Evolutionary conservation across 768 basidiomycete species (phyloP).

Genomic region (Fomitopsis serialis): DNA sequence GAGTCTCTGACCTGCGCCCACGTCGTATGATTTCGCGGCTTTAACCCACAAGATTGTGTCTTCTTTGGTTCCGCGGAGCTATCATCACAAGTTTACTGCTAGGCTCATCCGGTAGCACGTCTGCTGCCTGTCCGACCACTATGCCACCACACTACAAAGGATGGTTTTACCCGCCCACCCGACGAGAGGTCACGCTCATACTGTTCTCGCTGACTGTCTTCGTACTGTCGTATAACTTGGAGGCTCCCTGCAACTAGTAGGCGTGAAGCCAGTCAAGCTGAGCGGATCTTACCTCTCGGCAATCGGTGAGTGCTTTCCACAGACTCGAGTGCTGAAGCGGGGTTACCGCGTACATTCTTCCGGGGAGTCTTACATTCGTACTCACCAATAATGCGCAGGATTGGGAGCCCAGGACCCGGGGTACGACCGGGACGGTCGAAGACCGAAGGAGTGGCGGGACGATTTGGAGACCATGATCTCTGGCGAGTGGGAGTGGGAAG

Average conservation of each 20-base stretch:
- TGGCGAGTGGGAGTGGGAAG: conserved; percentile 67
- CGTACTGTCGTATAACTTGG: conserved; percentile 70
- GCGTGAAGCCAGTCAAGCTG: conserved; percentile 22
- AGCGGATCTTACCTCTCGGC: conserved; percentile 17
- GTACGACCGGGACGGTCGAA: conserved; percentile 45
- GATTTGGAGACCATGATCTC: conserved; percentile 56
- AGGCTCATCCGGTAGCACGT: not conserved
- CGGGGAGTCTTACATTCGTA: too few relatives aligned
- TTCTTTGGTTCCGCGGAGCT: not conserved
- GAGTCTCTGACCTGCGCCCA: too few relatives aligned
- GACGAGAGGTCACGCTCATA: conserved; percentile 68
- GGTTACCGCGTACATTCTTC: not conserved
- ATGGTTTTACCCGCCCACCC: conserved; percentile 63
- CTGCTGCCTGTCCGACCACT: not conserved
- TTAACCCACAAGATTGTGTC: not conserved
- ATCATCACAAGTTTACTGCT: not conserved
- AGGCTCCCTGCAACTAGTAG: conserved; percentile 48
- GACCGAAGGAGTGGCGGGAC: conserved; percentile 49
- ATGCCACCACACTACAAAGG: conserved; percentile 33
- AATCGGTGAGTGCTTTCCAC: conserved; percentile 9
- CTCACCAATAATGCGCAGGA: conserved; percentile 8
- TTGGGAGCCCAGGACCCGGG: conserved; percentile 28
- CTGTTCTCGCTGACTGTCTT: conserved; percentile 63
- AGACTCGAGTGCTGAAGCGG: too few relatives aligned
- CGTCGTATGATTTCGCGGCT: too few relatives aligned